Evolutionary conservation across 1,139 yeast genomes (phyloP).

Genomic region (Diutina catenulata): DNA sequence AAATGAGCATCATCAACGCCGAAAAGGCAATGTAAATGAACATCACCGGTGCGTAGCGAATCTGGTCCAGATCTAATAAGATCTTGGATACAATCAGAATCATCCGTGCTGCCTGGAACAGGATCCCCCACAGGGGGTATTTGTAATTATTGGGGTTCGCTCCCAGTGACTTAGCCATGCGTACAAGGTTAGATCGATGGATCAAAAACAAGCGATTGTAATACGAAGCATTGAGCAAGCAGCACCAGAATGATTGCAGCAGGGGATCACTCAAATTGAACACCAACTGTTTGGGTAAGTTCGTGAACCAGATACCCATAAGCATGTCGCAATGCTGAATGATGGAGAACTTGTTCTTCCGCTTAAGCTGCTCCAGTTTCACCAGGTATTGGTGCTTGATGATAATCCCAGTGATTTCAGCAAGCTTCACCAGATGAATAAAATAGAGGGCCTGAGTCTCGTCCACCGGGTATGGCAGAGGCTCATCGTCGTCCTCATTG

Average conservation of each 20-base stretch:
- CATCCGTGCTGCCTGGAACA: constrained; percentile 79
- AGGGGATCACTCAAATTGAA: constrained; percentile 47
- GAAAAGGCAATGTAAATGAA: constrained; percentile 49
- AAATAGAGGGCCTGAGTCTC: constrained; percentile 43
- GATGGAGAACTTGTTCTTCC: constrained; percentile 40
- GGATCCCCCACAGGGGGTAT: constrained; percentile 76
- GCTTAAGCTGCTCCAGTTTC: constrained; percentile 45
- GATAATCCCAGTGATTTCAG: constrained; percentile 66
- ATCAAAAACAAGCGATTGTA: constrained; percentile 61
- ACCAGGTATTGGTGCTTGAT: constrained; percentile 64
- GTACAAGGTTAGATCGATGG: constrained; percentile 58
- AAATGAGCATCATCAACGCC: constrained; percentile 62
- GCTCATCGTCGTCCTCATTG: constrained; percentile 32
- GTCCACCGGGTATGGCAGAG: constrained; percentile 35
- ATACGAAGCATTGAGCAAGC: constrained; percentile 59
- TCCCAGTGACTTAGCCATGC: constrained; percentile 33
- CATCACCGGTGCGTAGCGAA: constrained; percentile 45
- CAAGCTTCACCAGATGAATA: constrained; percentile 54
- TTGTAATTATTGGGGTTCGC: constrained; percentile 37
- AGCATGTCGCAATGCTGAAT: constrained; percentile 68
- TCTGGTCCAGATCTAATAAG: constrained; percentile 38
- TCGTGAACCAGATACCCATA: constrained; percentile 70
- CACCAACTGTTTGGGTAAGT: constrained; percentile 52
- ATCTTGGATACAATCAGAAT: constrained; percentile 57
- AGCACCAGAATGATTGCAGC: constrained; percentile 45